Evolutionary conservation across 768 basidiomycete species (phyloP).

Genomic region (Auricularia sp.): DNA sequence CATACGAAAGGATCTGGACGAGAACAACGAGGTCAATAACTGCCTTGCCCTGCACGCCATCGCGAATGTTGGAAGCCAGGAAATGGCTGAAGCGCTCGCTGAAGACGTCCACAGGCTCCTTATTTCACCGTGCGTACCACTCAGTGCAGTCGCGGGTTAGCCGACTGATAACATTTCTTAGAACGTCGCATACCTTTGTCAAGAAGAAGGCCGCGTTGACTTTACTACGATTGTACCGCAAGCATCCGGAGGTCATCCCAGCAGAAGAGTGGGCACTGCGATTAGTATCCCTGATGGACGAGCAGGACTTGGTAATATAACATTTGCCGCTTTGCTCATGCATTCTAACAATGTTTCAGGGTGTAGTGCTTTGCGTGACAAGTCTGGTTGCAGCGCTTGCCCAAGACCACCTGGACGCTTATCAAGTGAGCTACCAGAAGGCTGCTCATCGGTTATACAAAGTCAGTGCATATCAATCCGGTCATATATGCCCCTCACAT

Average conservation of each 20-base stretch:
- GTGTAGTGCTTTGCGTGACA: constrained; percentile 89
- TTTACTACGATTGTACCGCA: constrained; percentile 83
- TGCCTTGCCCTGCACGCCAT: constrained; percentile 96
- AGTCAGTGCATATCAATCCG: constrained; percentile 29
- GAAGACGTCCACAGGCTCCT: constrained; percentile 91
- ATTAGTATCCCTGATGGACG: constrained; percentile 93
- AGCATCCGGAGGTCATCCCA: constrained; percentile 90
- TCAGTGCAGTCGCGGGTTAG: not conserved
- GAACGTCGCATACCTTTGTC: constrained; percentile 90
- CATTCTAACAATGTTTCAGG: constrained; percentile 35
- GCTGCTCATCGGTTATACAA: constrained; percentile 82
- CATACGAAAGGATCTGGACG: constrained; percentile 93
- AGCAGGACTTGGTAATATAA: constrained; percentile 59
- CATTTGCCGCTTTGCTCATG: constrained; percentile 3
- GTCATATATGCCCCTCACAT: not conserved
- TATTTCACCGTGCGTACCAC: constrained; percentile 71
- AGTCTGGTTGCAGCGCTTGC: constrained; percentile 90
- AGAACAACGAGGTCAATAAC: constrained; percentile 89
- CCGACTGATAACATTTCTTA: constrained; percentile 21
- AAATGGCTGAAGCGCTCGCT: constrained; percentile 94
- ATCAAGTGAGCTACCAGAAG: constrained; percentile 86
- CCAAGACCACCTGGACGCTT: constrained; percentile 87
- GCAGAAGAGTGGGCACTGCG: constrained; percentile 93
- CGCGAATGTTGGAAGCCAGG: constrained; percentile 93
- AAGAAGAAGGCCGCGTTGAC: constrained; percentile 98